Evolutionary conservation across 2,329 filamentous ascomycete genomes (phyloP).

Genomic region (Zymoseptoria brevis): DNA sequence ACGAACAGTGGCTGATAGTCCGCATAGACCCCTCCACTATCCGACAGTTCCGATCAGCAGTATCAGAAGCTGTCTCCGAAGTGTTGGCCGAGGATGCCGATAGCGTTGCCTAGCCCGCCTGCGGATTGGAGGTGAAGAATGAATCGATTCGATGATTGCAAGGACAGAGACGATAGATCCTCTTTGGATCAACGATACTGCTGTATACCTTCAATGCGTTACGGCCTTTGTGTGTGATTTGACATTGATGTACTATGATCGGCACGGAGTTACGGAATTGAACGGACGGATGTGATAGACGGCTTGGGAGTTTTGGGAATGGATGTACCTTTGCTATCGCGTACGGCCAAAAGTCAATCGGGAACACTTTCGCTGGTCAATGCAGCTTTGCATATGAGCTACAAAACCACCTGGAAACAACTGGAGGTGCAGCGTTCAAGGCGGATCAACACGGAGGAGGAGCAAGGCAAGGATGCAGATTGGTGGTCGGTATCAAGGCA

Average conservation of each 20-base stretch:
- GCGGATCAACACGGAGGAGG: neutral
- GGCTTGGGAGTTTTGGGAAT: neutral
- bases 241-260: neutral
- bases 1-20: constrained; percentile 23
- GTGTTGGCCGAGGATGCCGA: constrained; percentile 51
- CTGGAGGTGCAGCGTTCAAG: neutral
- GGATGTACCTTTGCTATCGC: neutral
- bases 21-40: constrained; percentile 65
- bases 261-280: neutral
- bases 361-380: neutral
- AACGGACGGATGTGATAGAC: neutral
- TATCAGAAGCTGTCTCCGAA: constrained; percentile 42
- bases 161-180: neutral
- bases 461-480: neutral
- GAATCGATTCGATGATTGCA: neutral
- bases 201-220: neutral
- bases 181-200: neutral
- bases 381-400: neutral
- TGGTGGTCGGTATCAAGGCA: neutral
- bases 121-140: neutral
- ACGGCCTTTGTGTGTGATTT: neutral
- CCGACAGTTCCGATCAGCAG: constrained; percentile 61
- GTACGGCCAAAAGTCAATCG: neutral
- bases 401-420: neutral
- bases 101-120: constrained; percentile 66